Conservation (phyloP, 208 protist species). For the Lotmaria passim region DNA sequence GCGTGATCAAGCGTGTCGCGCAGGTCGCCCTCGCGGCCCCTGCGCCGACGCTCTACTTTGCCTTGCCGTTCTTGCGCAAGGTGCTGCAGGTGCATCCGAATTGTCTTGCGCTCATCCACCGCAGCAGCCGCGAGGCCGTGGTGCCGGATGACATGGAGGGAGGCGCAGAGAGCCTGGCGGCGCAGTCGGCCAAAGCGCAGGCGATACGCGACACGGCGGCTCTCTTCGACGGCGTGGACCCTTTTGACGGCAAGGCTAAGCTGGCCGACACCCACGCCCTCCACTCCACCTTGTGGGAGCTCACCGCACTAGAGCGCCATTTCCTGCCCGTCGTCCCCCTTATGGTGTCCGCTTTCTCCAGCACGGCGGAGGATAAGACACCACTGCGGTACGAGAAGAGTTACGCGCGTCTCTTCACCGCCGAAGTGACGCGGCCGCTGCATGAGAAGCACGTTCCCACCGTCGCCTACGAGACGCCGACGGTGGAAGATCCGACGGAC, state of each 20-base stretch:
- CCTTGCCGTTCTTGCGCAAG: constrained; percentile 84
- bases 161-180: constrained; percentile 7
- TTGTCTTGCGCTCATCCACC: constrained; percentile 89
- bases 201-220: constrained; percentile 55
- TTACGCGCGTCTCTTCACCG: constrained; percentile 84
- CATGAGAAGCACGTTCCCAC: constrained; percentile 65
- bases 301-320: constrained; percentile 86
- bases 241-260: constrained; percentile 56
- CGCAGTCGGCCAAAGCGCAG: constrained; percentile 40
- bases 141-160: constrained; percentile 42
- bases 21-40: constrained; percentile 72
- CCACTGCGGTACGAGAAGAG: constrained; percentile 87
- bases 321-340: constrained; percentile 83
- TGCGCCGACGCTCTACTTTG: constrained; percentile 85
- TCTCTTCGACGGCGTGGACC: constrained; percentile 83
- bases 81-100: constrained; percentile 88
- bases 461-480: constrained; percentile 69
- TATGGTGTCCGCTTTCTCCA: constrained; percentile 85
- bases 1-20: constrained; percentile 79
- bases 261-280: constrained; percentile 64
- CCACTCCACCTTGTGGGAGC: constrained; percentile 89
- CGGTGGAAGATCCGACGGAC: constrained; percentile 31
- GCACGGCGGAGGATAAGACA: constrained; percentile 81
- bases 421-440: constrained; percentile 78
- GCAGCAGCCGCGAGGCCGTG: constrained; percentile 68